A percentile compares a stretch with the other conserved stretches of the same genome.
These are phyloP conservation scores for Aspergillus nanangensis DNA, from an alignment of 495 filamentous ascomycete species.

Conservation along the genomic window DNA sequence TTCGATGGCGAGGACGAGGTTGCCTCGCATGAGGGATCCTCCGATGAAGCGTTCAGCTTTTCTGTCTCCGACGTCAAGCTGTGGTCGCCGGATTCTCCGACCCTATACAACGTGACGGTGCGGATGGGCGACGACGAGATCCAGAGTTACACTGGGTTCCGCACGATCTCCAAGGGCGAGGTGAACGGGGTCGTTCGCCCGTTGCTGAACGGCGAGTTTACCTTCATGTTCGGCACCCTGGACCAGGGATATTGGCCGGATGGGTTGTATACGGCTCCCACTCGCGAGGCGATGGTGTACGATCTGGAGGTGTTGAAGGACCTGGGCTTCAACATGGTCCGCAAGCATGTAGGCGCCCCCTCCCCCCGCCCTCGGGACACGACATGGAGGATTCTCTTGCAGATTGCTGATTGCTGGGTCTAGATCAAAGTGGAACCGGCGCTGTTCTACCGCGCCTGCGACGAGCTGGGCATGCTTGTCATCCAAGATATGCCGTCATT, in stretches of 20 bases:
- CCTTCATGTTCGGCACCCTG: constrained; percentile 62
- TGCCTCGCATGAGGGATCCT: constrained; percentile 31
- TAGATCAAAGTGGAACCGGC: constrained; percentile 68
- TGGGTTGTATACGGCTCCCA: constrained; percentile 58
- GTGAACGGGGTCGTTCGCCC: constrained; percentile 58
- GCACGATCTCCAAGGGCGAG: constrained; percentile 49
- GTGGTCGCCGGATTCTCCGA: constrained; percentile 59
- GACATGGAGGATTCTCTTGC: neutral
- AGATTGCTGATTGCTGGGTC: too few relatives aligned
- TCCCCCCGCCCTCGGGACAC: too few relatives aligned
- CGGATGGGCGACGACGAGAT: constrained; percentile 50
- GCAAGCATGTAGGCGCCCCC: constrained; percentile 64
- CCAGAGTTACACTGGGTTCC: constrained; percentile 62
- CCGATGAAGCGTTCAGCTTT: constrained; percentile 49
- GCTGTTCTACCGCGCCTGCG: constrained; percentile 61
- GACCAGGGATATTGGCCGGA: constrained; percentile 72
- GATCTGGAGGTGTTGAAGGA: constrained; percentile 57
- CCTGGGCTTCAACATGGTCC: constrained; percentile 62
- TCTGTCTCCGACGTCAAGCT: constrained; percentile 44
- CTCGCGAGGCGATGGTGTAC: constrained; percentile 58
- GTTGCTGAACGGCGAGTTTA: constrained; percentile 58
- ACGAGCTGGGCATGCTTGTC: constrained; percentile 57
- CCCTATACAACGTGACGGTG: constrained; percentile 58
- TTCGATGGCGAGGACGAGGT: constrained; percentile 35
- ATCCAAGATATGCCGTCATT: constrained; percentile 68